These are phyloP conservation scores for Myxozyma mucilagina DNA, from an alignment of 805 yeast genomes.

Conservation along the genomic window DNA sequence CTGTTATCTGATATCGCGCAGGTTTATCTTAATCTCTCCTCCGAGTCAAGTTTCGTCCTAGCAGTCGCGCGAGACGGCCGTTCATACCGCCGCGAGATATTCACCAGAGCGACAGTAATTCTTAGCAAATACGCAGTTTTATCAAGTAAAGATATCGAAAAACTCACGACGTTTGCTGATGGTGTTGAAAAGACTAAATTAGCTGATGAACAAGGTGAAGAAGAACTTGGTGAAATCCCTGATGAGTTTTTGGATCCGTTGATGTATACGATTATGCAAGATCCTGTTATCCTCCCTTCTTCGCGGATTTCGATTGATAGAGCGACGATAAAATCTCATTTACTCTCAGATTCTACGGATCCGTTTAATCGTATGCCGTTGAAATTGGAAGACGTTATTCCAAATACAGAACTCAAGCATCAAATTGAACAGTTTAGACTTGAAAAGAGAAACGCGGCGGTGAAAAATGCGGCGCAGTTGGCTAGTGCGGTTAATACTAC, in stretches of 20 bases:
- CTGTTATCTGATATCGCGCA: slow-evolving; percentile 69
- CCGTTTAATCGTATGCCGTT: slow-evolving; percentile 95
- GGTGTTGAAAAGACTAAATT: slow-evolving; percentile 62
- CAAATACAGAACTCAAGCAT: slow-evolving; percentile 66
- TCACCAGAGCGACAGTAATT: slow-evolving; percentile 69
- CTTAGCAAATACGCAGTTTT: slow-evolving; percentile 57
- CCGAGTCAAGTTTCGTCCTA: slow-evolving; percentile 61
- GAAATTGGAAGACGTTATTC: slow-evolving; percentile 81
- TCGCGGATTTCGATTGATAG: slow-evolving; percentile 84
- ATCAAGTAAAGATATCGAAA: slow-evolving; percentile 53
- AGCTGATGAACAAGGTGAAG: slow-evolving; percentile 46
- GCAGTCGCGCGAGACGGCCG: slow-evolving; percentile 93
- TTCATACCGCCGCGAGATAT: slow-evolving; percentile 69
- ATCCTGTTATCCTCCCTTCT: slow-evolving; percentile 91
- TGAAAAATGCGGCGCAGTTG: slow-evolving; percentile 1
- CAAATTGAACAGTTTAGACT: slow-evolving; percentile 61
- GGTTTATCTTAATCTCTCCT: slow-evolving; percentile 71
- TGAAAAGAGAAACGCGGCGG: slow-evolving; percentile 5
- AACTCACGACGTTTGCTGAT: slow-evolving; percentile 57
- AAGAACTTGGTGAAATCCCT: slow-evolving; percentile 89
- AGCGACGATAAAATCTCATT: slow-evolving; percentile 88
- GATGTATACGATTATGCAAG: slow-evolving; percentile 93
- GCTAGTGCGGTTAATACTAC: too few species aligned
- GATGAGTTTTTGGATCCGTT: slow-evolving; percentile 96
- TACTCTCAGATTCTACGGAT: slow-evolving; percentile 92